Base-by-base conservation (phyloP, 1,284 basidiomycete species). In the Hemileia vastatrix region DNA sequence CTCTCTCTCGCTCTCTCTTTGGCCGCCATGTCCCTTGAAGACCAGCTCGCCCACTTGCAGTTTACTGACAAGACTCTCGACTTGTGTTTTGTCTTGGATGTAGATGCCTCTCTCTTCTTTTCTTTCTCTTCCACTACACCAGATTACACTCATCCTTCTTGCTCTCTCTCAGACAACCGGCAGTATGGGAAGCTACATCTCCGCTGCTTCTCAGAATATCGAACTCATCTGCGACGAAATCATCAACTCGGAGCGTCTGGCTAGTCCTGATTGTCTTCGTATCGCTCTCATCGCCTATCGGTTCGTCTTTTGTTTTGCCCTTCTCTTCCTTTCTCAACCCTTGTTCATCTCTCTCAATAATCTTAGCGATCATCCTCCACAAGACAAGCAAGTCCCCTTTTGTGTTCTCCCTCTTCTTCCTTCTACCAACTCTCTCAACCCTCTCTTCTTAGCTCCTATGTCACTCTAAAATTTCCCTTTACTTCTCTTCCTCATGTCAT, bases 221-320 rank as follows among this genome's bases (percentile, higher is more conserved):
- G 90, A 94, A 72, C 83, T 88, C 74, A 99, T 99, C 73, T 95
- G 91, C 76, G 88, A 88, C 63, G 86, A 90, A 78, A 98, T 99
- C 71, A 88, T 92, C 77, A 86, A 91, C 77, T 95, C 92, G 27
- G 92, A 94, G 54, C 88, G 88, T 72, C 83, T 99, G 21, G 85
- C 87, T 71, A 80, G 83, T 43, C 83, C 82, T 43, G 90, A 94
- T 68, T 92, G 96, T 76, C 81, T 99, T 2, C 64, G 77, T 24
- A 67, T 79, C 23, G 78, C 77, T 1, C 67, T 79, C 27, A 76
- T 67, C 83, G 92, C 72, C 82, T 99, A 69, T 88, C 88, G 64
- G 84, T 94, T 1, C 24, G 56, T 58, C 18, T 19, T 49, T 23
- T 43, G 19, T 4, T 36, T 36, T 18, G 9, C 13, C 3, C 43